phyloP scores from a whole-genome alignment of 2,329 filamentous ascomycete genomes.

The Calonectria ilicicola region DNA sequence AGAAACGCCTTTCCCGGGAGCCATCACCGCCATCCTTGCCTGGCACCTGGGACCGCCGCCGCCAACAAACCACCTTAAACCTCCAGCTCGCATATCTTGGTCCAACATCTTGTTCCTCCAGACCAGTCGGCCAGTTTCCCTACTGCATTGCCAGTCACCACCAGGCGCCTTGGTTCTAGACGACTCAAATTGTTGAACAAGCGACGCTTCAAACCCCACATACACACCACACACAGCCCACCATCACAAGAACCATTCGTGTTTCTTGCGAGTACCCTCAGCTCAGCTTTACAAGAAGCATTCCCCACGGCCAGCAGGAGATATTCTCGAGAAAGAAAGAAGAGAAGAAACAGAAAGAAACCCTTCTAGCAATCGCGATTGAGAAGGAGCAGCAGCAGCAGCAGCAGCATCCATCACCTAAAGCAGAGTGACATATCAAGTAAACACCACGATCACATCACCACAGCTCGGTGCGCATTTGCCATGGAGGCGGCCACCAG shows the following conservation, averaged over 20 bases:
- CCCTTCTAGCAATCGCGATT: neutral
- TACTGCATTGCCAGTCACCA: neutral
- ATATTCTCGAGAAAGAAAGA: neutral
- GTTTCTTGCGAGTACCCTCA: neutral
- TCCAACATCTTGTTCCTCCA: neutral
- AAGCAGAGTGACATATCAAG: neutral
- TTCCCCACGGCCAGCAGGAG: neutral
- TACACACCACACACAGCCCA: neutral
- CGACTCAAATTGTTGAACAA: neutral
- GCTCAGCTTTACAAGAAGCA: neutral
- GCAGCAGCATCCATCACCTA: no score
- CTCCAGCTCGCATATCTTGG: neutral
- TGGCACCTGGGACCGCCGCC: constrained; percentile 15
- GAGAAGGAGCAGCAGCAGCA: constrained; percentile 10
- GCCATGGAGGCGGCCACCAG: constrained; percentile 47
- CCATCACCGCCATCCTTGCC: constrained; percentile 21
- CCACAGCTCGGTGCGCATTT: constrained; percentile 17
- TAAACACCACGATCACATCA: constrained; percentile 21
- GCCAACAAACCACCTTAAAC: neutral
- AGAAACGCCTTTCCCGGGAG: constrained; percentile 30
- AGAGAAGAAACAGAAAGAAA: neutral
- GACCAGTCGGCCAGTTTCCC: neutral
- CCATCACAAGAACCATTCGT: neutral
- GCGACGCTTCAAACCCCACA: neutral
- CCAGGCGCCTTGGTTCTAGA: neutral